Evolutionary conservation across 352 stramenopile species (phyloP).

Genomic region (Phytophthora hybrid): DNA sequence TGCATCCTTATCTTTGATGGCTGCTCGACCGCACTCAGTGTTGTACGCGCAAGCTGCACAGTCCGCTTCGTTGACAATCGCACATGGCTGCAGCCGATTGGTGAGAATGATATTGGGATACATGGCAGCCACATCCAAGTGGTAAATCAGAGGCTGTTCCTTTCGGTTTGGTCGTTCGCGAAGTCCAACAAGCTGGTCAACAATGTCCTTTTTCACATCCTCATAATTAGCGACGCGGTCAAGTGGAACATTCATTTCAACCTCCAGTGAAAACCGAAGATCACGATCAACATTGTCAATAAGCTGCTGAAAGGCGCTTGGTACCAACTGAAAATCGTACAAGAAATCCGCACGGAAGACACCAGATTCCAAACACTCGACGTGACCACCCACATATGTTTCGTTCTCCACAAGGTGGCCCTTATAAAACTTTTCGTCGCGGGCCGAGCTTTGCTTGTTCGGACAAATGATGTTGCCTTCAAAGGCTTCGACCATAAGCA

Average conservation of each 20-base stretch:
- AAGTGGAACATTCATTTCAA: constrained; percentile 89
- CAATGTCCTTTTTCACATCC: constrained; percentile 91
- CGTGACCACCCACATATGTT: constrained; percentile 99
- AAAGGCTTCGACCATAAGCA: constrained; percentile 99
- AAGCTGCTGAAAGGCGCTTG: constrained; percentile 93
- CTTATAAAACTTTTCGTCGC: constrained; percentile 86
- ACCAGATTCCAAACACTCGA: constrained; percentile 98
- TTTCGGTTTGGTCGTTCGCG: constrained; percentile 92
- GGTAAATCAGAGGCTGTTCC: constrained; percentile 97
- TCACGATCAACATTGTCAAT: constrained; percentile 98
- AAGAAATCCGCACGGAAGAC: constrained; percentile 99
- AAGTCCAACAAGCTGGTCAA: constrained; percentile 94
- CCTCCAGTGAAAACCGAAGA: constrained; percentile 97
- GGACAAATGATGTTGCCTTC: constrained; percentile 97
- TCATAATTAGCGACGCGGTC: constrained; percentile 93
- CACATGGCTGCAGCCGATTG: constrained; percentile 98
- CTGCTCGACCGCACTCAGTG: constrained; percentile 74
- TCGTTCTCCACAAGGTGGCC: constrained; percentile 97
- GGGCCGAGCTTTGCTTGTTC: constrained; percentile 96
- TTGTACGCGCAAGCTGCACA: constrained; percentile 97
- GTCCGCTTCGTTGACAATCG: constrained; percentile 96
- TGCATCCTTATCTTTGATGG: constrained; percentile 79
- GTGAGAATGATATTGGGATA: constrained; percentile 99
- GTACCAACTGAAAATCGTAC: constrained; percentile 97
- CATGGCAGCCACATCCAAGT: constrained; percentile 99